These are phyloP conservation scores for Nicotiana knightiana DNA, from an alignment of 257 asterid genomes.

Conservation along the genomic window DNA sequence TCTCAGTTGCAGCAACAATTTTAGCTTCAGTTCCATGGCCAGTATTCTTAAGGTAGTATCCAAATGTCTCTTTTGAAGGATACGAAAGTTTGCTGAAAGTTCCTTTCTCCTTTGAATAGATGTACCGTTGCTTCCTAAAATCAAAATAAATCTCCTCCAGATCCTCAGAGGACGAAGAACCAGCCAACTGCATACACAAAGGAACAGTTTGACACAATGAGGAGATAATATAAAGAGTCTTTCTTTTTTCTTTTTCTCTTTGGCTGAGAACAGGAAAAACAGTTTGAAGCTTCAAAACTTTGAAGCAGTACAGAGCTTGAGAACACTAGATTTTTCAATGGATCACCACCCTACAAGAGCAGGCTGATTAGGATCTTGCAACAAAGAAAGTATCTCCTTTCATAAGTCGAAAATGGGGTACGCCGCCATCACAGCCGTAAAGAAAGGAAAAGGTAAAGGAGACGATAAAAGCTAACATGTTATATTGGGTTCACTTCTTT, in stretches of 20 bases:
- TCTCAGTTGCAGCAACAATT: constrained; percentile 66
- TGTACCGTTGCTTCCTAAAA: constrained; percentile 91
- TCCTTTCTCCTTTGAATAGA: constrained; percentile 63
- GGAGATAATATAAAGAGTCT: not conserved
- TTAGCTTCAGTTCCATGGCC: constrained; percentile 96
- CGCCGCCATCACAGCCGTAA: too few relatives aligned
- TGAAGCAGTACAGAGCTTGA: not conserved
- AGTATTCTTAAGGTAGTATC: constrained; percentile 76
- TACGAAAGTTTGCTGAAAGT: constrained; percentile 79
- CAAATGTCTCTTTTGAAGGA: constrained; percentile 90
- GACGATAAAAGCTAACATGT: too few relatives aligned
- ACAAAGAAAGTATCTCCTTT: too few relatives aligned
- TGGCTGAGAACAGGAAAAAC: not conserved
- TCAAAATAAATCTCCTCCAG: constrained; percentile 83
- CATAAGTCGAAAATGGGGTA: too few relatives aligned
- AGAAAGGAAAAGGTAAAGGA: too few relatives aligned
- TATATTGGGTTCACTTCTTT: not conserved
- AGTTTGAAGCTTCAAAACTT: not conserved
- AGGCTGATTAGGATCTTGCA: too few relatives aligned
- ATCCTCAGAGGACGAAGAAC: constrained; percentile 47
- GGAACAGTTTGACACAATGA: not conserved
- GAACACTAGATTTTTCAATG: not conserved
- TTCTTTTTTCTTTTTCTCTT: not conserved
- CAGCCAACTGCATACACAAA: constrained; percentile 51
- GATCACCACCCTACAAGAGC: not conserved